A percentile compares a stretch with the other conserved stretches of the same genome.
Evolutionary conservation across 164 flowering plant genomes (phyloP).

Genomic region (Berberis vulgaris): DNA sequence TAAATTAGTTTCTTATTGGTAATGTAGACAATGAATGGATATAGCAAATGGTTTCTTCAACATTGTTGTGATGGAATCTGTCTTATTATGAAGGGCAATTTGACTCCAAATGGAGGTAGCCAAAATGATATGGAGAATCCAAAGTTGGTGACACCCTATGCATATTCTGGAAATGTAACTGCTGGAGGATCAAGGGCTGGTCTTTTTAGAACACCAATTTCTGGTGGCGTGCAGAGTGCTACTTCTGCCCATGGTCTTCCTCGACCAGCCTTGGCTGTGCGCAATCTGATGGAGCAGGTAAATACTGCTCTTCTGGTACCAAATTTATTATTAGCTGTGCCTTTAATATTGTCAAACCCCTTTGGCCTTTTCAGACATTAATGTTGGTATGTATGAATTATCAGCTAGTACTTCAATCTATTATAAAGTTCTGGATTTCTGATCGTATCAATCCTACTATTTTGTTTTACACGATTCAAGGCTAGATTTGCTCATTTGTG

Average conservation of each 20-base stretch:
- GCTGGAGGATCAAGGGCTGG: constrained; percentile 80
- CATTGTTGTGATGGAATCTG: constrained; percentile 33
- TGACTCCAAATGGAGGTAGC: constrained; percentile 16
- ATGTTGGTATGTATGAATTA: not conserved
- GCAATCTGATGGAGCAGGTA: constrained; percentile 99
- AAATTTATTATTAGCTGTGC: not conserved
- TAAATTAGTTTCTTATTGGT: not conserved
- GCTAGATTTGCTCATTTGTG: constrained; percentile 99
- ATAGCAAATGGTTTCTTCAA: constrained; percentile 19
- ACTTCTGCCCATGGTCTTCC: constrained; percentile 98
- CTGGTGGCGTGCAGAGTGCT: constrained; percentile 99
- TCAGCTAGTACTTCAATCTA: no score
- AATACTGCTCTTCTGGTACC: not conserved
- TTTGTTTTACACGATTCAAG: constrained; percentile 28
- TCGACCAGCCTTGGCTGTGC: constrained; percentile 93
- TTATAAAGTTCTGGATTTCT: not conserved
- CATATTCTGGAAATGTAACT: constrained; percentile 22
- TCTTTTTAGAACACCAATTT: constrained; percentile 94
- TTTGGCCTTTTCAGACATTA: not conserved
- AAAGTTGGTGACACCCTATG: constrained; percentile 22
- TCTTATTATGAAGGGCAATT: constrained; percentile 53
- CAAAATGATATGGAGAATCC: constrained; percentile 19
- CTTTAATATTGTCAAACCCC: not conserved
- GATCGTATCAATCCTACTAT: not conserved
- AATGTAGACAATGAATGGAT: constrained; percentile 19